Conservation (phyloP, 2,329 filamentous ascomycete species). For the Rhexocercosporidium sp. region DNA sequence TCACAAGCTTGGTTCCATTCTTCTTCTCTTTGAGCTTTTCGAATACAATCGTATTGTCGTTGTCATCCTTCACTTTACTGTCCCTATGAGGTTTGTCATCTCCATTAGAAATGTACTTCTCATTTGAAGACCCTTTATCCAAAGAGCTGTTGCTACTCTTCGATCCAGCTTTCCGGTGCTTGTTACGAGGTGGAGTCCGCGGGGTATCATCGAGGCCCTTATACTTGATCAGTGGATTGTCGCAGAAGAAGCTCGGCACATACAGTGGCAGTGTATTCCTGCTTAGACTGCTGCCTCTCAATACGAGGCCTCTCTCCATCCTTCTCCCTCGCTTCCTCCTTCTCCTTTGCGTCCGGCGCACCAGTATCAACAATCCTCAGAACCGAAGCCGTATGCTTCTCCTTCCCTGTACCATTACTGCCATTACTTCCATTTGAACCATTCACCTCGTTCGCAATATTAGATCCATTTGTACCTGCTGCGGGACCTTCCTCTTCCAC, state of each 20-base stretch:
- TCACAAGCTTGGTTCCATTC: constrained; percentile 36
- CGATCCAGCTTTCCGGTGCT: constrained; percentile 34
- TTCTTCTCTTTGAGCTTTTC: constrained; percentile 34
- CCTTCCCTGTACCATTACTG: constrained; percentile 10
- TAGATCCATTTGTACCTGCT: constrained; percentile 14
- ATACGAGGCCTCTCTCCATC: constrained; percentile 25
- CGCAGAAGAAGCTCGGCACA: neutral
- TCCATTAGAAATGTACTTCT: constrained; percentile 20
- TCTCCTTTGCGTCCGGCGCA: constrained; percentile 23
- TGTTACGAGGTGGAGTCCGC: constrained; percentile 34
- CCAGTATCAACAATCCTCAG: constrained; percentile 38
- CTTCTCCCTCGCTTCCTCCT: constrained; percentile 15
- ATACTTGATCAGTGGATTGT: constrained; percentile 16
- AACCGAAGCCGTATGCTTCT: constrained; percentile 32
- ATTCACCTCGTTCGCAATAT: constrained; percentile 19
- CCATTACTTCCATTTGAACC: constrained; percentile 16
- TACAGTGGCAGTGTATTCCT: constrained; percentile 39
- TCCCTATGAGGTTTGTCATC: neutral
- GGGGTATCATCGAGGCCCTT: constrained; percentile 41
- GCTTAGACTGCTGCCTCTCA: constrained; percentile 35
- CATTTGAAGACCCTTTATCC: constrained; percentile 19
- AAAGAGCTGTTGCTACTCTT: constrained; percentile 32
- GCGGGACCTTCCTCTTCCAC: constrained; percentile 33
- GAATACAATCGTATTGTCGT: constrained; percentile 26
- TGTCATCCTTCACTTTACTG: constrained; percentile 21